Base-by-base conservation (phyloP, 768 basidiomycete genomes). In the Collybia mongolica region DNA sequence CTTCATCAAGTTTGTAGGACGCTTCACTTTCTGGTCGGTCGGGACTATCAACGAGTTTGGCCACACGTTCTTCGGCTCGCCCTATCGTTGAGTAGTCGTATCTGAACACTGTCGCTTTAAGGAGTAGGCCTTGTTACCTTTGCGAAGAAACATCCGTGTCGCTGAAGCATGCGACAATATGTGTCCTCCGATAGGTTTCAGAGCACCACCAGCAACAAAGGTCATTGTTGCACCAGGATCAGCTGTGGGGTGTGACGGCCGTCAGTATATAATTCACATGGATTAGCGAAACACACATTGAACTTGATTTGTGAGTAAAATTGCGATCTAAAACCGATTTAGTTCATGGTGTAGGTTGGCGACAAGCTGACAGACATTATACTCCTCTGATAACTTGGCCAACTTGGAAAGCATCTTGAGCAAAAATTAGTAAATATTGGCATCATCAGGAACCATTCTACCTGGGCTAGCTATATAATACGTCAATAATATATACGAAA, bases 151-250 rank as follows among this genome's bases (percentile, higher is more conserved):
- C 60, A 93, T 79, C 48, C 91, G 79, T 7, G 90, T 92, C 3
- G 92, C 85, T n/a, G 91, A 93, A 15, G 92, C 90, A 62, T 85
- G 91, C 0, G 91, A 93, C 38, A 93, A 71, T 54, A 93, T 92
- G 60, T 93, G 91, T 0, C 91, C 91, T 35, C 90, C 91, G 39
- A 95, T 90, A 15, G 93, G 92, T 68, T 96, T 96, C 35, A 94
- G 76, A 17, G 90, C 90, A 28, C 93, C 90, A 36, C 93, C 94
- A 20, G 93, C 94, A 37, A 95, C 94, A 61, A 98, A 98, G 44
- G 91, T 91, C 86, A 90, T 90, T 2, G 89, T 92, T 43, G 93
- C 94, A 43, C 95, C 95, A 18, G 95, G 95, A 65, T 98, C 95
- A 52, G 94, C 90, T 90, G 40, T 18, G 19, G 19, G 20, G 22